Evolutionary conservation across 345 rosid species (phyloP), one percentile per base, ranked within the genome.

Genomic region (Lepidium aucheri): DNA sequence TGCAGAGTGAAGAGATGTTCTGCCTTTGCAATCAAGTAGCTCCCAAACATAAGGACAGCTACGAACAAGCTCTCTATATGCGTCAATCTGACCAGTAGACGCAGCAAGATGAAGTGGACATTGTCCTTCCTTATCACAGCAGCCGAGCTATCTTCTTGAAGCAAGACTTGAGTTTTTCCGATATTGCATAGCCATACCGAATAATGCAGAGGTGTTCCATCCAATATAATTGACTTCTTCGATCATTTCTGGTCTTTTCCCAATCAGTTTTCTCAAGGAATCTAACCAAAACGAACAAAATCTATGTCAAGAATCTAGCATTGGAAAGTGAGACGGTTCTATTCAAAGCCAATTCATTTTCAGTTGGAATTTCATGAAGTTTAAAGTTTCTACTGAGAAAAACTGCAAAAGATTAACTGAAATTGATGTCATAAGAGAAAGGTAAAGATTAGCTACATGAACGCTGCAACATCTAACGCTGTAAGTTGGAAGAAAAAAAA

Each of bases 1-100:
- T 30, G 79, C 81, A 44, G 76, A 55, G 65, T 80, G 81, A 52
- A 76, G 78, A 36, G 67, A 63, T 52, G 55, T 55, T 66, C 40
- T 45, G 52, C 54, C 66, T 60, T 67, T 63, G n/a, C 43, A 42
- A 45, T 71, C 75, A 71, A 63, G 42, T 65, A 55, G 36, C 34
- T 72, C 70, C 59, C 65, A 63, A 7, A 72, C 38, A 39, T 32
- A 64, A 63, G 71, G 71, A 49, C 70, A 72, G 20, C 15, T 32
- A 46, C 12, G 11, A 38, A 64, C 38, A 36, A 72, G 64, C 45
- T 63, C 76, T 15, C 13, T 63, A 18, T 62, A 62, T 0, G 68
- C 51, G 2, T 64, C 30, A 39, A 26, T 35, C 6, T 55, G 60
- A 12, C 66, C 66, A 26, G 18, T 39, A 33, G 49, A n/a, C 0